Evolutionary conservation across 805 yeast genomes (phyloP).

Genomic region (Yarrowia deformans): DNA sequence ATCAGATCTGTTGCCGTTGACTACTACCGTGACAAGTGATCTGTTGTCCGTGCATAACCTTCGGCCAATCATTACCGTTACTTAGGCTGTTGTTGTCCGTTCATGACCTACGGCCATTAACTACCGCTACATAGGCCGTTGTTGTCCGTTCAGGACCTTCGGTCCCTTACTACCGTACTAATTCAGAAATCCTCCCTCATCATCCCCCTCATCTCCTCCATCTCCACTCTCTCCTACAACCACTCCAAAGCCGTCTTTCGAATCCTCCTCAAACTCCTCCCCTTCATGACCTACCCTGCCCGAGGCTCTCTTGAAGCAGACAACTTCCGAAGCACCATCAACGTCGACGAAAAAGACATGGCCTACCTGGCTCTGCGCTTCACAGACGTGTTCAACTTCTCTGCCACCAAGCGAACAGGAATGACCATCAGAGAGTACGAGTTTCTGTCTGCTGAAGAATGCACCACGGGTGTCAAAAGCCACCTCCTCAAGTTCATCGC

Average conservation of each 20-base stretch:
- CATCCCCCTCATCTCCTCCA: slow-evolving; percentile 8
- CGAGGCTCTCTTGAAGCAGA: slow-evolving; percentile 30
- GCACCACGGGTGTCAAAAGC: slow-evolving; percentile 17
- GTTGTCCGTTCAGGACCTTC: not conserved
- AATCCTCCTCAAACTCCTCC: slow-evolving; percentile 26
- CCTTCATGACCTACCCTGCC: slow-evolving; percentile 25
- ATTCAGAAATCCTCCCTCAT: slow-evolving; percentile 43
- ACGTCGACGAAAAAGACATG: slow-evolving; percentile 4
- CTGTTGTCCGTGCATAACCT: no score
- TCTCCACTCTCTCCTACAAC: slow-evolving; percentile 24
- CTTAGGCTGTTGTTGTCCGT: no score
- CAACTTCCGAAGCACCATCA: slow-evolving; percentile 2
- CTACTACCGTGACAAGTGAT: no score
- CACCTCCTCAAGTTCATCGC: slow-evolving; percentile 46
- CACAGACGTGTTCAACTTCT: slow-evolving; percentile 33
- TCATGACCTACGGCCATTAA: no score
- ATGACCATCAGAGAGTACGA: slow-evolving; percentile 33
- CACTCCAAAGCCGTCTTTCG: slow-evolving; percentile 29
- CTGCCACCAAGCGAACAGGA: slow-evolving; percentile 26
- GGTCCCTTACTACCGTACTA: not conserved
- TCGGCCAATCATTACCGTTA: no score
- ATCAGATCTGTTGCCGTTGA: no score
- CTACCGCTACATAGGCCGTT: no score
- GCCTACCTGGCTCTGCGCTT: slow-evolving; percentile 6
- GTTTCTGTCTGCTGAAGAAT: slow-evolving; percentile 18